Evolutionary conservation across 2,329 filamentous ascomycete genomes (phyloP).

Genomic region (Tympanopsis confertula): DNA sequence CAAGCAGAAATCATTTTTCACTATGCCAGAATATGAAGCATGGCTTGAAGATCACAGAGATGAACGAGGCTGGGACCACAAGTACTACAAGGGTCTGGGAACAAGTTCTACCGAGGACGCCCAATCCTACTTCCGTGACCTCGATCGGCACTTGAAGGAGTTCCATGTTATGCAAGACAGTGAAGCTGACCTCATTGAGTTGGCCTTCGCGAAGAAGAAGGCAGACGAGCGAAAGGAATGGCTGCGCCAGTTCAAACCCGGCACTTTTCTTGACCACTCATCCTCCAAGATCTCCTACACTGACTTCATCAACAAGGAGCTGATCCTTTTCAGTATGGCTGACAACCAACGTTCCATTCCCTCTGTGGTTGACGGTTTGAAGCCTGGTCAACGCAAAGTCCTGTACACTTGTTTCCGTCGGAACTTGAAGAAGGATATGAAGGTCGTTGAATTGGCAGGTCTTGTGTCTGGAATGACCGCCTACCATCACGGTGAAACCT

Average conservation of each 20-base stretch:
- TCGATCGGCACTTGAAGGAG: constrained; percentile 87
- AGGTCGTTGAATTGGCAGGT: constrained; percentile 89
- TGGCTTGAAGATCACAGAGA: constrained; percentile 64
- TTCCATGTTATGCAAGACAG: constrained; percentile 77
- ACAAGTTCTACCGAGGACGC: constrained; percentile 84
- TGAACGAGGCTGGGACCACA: constrained; percentile 79
- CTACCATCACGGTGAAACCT: constrained; percentile 89
- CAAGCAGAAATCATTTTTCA: constrained; percentile 75
- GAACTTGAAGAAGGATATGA: constrained; percentile 86
- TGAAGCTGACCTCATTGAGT: constrained; percentile 76
- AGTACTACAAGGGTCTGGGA: constrained; percentile 99
- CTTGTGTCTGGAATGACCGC: constrained; percentile 82
- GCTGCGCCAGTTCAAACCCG: constrained; percentile 85
- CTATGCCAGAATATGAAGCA: constrained; percentile 85
- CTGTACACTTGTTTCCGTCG: constrained; percentile 87
- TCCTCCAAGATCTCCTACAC: constrained; percentile 70
- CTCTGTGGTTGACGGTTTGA: constrained; percentile 85
- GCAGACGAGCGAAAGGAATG: constrained; percentile 95
- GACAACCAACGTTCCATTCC: constrained; percentile 96
- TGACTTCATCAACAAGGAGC: constrained; percentile 93
- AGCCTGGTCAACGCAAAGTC: constrained; percentile 95
- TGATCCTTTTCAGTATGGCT: constrained; percentile 98
- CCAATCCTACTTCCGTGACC: constrained; percentile 85
- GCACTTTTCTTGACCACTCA: constrained; percentile 83
- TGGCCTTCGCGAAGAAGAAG: constrained; percentile 98